Evolutionary conservation across 2,329 filamentous ascomycete genomes (phyloP).

Genomic region (Zymoseptoria tritici): DNA sequence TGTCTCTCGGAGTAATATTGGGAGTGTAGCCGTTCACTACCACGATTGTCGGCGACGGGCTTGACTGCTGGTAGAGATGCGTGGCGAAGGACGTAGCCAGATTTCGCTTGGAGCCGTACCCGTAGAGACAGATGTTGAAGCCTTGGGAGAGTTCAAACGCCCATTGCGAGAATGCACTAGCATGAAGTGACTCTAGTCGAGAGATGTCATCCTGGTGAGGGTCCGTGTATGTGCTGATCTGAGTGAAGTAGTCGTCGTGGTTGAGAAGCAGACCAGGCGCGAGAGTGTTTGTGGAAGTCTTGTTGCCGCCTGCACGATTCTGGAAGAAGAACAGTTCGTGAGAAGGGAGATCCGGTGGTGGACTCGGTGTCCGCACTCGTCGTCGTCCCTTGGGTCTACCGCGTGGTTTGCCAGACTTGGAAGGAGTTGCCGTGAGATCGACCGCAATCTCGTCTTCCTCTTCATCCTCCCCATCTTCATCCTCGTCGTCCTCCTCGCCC

Average conservation of each 20-base stretch:
- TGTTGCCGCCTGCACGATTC: conserved; percentile 70
- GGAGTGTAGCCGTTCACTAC: conserved; percentile 79
- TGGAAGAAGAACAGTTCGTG: conserved; percentile 93
- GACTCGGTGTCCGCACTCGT: conserved; percentile 61
- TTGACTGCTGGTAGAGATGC: conserved; percentile 50
- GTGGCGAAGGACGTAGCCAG: conserved; percentile 70
- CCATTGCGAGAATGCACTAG: conserved; percentile 84
- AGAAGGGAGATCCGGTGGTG: conserved; percentile 71
- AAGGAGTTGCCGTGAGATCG: conserved; percentile 35
- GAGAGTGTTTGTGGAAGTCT: conserved; percentile 82
- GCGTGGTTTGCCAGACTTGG: conserved; percentile 37
- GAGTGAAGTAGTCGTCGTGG: conserved; percentile 83
- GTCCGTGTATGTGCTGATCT: conserved; percentile 58
- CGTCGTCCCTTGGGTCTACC: conserved; percentile 48
- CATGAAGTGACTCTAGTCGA: conserved; percentile 67
- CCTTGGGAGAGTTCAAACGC: conserved; percentile 77
- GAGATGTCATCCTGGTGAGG: conserved; percentile 62
- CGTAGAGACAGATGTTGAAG: conserved; percentile 86
- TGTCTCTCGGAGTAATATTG: conserved; percentile 58
- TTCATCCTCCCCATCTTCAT: conserved; percentile 26
- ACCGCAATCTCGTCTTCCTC: conserved; percentile 29
- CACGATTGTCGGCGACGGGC: conserved; percentile 55
- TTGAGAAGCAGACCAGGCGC: conserved; percentile 68
- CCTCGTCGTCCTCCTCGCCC: conserved; percentile 21
- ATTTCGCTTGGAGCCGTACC: conserved; percentile 79